phyloP scores from a whole-genome alignment of 139 green algal species.

The Spirogloea muscicola region DNA sequence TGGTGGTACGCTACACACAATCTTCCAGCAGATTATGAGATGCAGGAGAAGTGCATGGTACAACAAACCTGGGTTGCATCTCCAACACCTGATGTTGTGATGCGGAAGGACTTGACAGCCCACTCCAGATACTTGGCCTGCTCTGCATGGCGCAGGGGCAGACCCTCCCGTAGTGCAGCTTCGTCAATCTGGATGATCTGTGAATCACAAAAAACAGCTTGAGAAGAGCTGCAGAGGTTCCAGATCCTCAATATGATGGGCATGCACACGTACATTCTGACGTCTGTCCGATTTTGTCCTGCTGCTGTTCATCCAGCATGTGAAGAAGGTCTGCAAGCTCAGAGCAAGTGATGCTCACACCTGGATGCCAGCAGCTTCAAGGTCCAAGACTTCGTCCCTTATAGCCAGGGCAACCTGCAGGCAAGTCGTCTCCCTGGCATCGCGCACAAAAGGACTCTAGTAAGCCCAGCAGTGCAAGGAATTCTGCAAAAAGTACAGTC shows the following conservation, averaged over 20 bases:
- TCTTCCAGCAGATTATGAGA: not conserved
- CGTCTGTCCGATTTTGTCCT: too few species aligned
- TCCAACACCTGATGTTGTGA: slow-evolving; percentile 6
- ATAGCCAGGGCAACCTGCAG: slow-evolving; percentile 78
- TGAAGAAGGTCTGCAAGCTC: too few species aligned
- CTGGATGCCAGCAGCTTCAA: slow-evolving; percentile 73
- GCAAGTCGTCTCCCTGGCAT: slow-evolving; percentile 56
- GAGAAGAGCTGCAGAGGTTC: too few species aligned
- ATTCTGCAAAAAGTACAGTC: too few species aligned
- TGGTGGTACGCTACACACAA: not conserved
- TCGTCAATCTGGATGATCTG: slow-evolving; percentile 74
- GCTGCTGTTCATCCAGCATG: too few species aligned
- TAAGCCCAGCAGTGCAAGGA: too few species aligned
- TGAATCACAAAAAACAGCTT: too few species aligned
- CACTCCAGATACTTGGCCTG: slow-evolving; percentile 76
- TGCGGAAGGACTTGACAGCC: slow-evolving; percentile 79
- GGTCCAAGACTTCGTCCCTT: slow-evolving; percentile 74
- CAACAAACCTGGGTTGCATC: slow-evolving; percentile 11
- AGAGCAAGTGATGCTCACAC: too few species aligned
- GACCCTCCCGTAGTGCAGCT: slow-evolving; percentile 83
- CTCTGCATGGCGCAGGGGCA: slow-evolving; percentile 72
- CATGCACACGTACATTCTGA: too few species aligned
- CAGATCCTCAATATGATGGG: too few species aligned
- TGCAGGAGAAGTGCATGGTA: not conserved
- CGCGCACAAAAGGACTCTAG: too few species aligned